phyloP scores from a whole-genome alignment of 164 flowering plant genomes.

The Aristolochia contorta region DNA sequence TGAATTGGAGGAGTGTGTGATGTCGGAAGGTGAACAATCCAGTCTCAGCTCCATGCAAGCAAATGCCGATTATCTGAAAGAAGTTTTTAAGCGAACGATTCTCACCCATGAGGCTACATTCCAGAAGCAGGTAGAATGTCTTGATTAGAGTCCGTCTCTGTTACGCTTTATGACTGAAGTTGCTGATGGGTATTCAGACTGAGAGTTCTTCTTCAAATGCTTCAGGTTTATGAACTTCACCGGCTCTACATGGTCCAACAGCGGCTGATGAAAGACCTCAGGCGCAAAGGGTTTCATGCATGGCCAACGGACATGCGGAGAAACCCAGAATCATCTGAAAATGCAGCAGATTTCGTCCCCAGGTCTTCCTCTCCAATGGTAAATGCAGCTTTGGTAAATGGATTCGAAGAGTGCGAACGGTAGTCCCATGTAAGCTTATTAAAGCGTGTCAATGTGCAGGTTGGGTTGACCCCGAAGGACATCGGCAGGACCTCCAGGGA shows the following conservation, averaged over 20 bases:
- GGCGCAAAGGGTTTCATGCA: conserved; percentile 13
- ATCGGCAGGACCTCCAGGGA: conserved; percentile 5
- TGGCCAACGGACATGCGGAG: conserved; percentile 10
- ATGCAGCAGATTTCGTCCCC: background rate
- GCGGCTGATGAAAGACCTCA: conserved; percentile 27
- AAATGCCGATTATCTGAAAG: conserved; percentile 21
- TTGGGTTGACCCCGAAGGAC: too few relatives aligned
- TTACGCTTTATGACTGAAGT: too few relatives aligned
- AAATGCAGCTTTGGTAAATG: too few relatives aligned
- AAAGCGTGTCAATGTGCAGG: too few relatives aligned
- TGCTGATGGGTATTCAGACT: background rate
- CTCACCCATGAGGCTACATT: conserved; percentile 37
- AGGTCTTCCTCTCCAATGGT: too few relatives aligned
- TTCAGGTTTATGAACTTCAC: conserved; percentile 47
- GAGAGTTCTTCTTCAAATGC: background rate
- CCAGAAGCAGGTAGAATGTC: conserved; percentile 34
- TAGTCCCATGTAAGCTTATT: too few relatives aligned
- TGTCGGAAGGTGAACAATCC: conserved; percentile 24
- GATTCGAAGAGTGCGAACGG: too few relatives aligned
- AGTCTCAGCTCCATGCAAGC: conserved; percentile 18
- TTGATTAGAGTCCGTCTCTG: background rate
- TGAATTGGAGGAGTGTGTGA: conserved; percentile 9
- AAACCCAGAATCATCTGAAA: conserved; percentile 5
- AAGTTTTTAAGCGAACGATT: conserved; percentile 29
- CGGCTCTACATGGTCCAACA: conserved; percentile 29